Evolutionary conservation across 768 basidiomycete species (phyloP).

Genomic region (Polyporus arcularius): DNA sequence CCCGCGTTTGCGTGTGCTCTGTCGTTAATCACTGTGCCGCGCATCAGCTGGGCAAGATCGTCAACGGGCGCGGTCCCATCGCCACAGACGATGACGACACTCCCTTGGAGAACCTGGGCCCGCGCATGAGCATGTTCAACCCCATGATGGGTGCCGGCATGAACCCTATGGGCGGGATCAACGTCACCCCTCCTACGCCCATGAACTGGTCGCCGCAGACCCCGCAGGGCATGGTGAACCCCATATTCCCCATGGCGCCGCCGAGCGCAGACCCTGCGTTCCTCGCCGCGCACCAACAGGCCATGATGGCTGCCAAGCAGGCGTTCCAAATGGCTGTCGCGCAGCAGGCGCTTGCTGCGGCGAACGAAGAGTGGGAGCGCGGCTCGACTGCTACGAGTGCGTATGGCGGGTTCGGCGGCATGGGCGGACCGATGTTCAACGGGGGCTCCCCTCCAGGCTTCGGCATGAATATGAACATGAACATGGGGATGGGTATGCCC

Average conservation of each 20-base stretch:
- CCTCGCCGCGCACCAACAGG: conserved; percentile 81
- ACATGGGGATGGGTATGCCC: conserved; percentile 33
- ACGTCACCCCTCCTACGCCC: conserved; percentile 24
- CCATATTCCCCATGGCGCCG: conserved; percentile 30
- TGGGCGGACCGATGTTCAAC: conserved; percentile 41
- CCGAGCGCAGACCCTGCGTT: conserved; percentile 56
- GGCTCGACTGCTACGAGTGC: conserved; percentile 51
- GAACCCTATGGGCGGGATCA: conserved; percentile 22
- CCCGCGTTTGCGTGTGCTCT: not conserved
- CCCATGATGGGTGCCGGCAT: conserved; percentile 28
- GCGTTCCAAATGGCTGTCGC: conserved; percentile 90
- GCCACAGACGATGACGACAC: conserved; percentile 39
- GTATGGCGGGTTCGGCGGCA: conserved; percentile 33
- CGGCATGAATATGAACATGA: conserved; percentile 28
- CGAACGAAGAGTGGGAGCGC: conserved; percentile 92
- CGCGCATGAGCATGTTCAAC: conserved; percentile 40
- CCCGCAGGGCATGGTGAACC: conserved; percentile 36
- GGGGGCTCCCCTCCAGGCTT: conserved; percentile 31
- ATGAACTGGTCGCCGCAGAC: conserved; percentile 19
- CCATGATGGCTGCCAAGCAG: conserved; percentile 85
- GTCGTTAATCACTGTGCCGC: conserved; percentile 6
- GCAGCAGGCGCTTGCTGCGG: conserved; percentile 85
- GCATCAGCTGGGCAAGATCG: conserved; percentile 78
- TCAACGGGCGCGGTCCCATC: conserved; percentile 73
- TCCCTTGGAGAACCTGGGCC: conserved; percentile 31